These are phyloP conservation scores for Labyrinthula sp. DNA, from an alignment of 352 stramenopile genomes.

Conservation along the genomic window DNA sequence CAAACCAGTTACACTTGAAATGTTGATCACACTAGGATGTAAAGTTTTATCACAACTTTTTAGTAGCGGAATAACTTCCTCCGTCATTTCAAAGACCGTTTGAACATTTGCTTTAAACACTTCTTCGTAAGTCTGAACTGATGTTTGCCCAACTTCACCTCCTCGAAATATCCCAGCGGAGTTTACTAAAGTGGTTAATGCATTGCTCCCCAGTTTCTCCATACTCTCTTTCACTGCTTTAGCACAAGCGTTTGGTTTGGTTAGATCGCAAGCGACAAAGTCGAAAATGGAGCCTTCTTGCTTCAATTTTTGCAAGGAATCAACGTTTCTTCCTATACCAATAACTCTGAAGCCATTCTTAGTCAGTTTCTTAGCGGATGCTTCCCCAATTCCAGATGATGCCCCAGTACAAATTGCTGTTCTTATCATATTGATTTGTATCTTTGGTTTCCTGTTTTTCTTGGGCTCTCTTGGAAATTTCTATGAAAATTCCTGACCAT, in stretches of 20 bases:
- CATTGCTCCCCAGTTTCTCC: conserved; percentile 29
- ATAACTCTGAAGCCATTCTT: conserved; percentile 34
- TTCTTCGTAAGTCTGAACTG: conserved; percentile 35
- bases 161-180: conserved; percentile 36
- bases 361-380: conserved; percentile 34
- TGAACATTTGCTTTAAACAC: conserved; percentile 40
- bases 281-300: conserved; percentile 23
- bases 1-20: conserved; percentile 41
- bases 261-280: conserved; percentile 16
- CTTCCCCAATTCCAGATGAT: conserved; percentile 38
- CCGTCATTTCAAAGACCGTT: conserved; percentile 39
- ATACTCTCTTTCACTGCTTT: conserved; percentile 30
- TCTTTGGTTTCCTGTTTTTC: too few relatives aligned
- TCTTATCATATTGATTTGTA: too few relatives aligned
- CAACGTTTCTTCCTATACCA: conserved; percentile 34
- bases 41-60: conserved; percentile 27
- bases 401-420: too few relatives aligned
- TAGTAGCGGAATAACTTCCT: conserved; percentile 37
- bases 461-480: too few relatives aligned
- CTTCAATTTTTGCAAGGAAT: conserved; percentile 30
- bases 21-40: conserved; percentile 38
- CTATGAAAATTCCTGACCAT: too few relatives aligned
- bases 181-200: conserved; percentile 37
- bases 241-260: conserved; percentile 33
- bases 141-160: conserved; percentile 33